Conservation (phyloP, 208 protist species). For the Vickermania spadyakhi region DNA sequence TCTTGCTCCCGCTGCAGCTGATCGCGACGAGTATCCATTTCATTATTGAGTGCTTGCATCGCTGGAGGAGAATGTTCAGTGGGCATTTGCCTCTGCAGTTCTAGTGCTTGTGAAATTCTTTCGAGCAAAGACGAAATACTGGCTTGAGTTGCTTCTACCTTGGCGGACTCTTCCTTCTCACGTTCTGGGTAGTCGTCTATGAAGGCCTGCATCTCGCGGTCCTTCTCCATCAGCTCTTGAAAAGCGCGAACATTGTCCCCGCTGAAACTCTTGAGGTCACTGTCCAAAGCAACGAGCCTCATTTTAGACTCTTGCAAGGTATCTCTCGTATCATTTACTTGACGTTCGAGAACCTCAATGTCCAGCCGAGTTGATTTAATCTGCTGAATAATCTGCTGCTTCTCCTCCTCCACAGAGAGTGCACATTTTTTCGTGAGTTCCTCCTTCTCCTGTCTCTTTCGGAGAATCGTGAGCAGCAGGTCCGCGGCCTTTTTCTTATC, state of each 20-base stretch:
- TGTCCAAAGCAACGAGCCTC: conserved; percentile 58
- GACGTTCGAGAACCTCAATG: conserved; percentile 81
- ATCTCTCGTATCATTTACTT: conserved; percentile 71
- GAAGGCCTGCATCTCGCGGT: conserved; percentile 79
- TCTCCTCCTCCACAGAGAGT: conserved; percentile 79
- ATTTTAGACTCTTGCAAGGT: conserved; percentile 56
- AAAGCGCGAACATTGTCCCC: conserved; percentile 78
- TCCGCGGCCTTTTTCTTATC: conserved; percentile 71
- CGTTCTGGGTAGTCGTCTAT: conserved; percentile 80
- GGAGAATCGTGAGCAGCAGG: conserved; percentile 57
- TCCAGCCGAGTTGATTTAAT: conserved; percentile 63
- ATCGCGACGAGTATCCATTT: conserved; percentile 67
- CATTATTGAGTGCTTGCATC: conserved; percentile 63
- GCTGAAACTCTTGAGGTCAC: conserved; percentile 81
- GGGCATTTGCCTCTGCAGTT: conserved; percentile 72
- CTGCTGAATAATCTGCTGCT: conserved; percentile 70
- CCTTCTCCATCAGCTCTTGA: conserved; percentile 76
- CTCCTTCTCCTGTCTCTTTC: conserved; percentile 56
- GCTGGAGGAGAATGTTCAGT: conserved; percentile 36
- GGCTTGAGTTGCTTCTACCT: conserved; percentile 44
- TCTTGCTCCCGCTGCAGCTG: conserved; percentile 74
- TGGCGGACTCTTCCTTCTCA: conserved; percentile 55
- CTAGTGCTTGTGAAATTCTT: conserved; percentile 70
- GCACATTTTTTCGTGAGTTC: conserved; percentile 67
- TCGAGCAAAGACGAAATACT: conserved; percentile 59